These are phyloP conservation scores for Pelargonium cotyledonis DNA, from an alignment of 441 rosid genomes.

Conservation along the genomic window DNA sequence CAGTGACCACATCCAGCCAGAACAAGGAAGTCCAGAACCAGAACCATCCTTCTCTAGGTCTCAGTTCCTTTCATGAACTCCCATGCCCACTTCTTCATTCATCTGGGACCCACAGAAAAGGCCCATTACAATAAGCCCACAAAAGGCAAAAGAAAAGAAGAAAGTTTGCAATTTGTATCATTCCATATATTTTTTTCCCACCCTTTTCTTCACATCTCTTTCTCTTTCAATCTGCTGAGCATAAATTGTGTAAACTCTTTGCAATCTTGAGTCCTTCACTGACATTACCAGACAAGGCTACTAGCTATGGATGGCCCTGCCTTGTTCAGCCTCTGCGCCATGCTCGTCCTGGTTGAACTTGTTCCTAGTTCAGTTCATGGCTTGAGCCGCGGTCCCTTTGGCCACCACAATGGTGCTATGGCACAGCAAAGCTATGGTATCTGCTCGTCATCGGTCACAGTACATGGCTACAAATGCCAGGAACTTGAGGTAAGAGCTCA, in stretches of 20 bases:
- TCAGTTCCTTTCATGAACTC: neutral
- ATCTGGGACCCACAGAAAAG: conserved; percentile 1
- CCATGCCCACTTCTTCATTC: neutral
- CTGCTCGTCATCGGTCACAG: conserved; percentile 51
- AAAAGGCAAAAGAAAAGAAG: neutral
- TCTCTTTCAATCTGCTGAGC: neutral
- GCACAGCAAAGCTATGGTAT: conserved; percentile 31
- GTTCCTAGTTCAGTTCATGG: conserved; percentile 14
- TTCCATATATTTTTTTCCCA: neutral
- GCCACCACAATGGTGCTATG: neutral
- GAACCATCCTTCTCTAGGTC: neutral
- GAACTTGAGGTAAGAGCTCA: conserved; percentile 56
- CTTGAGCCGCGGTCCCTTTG: neutral
- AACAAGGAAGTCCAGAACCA: neutral
- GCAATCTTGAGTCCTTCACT: conserved; percentile 1
- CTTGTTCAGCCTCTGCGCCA: neutral
- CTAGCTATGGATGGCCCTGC: neutral
- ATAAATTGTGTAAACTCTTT: too few species aligned
- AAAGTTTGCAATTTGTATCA: neutral
- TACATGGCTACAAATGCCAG: conserved; percentile 70
- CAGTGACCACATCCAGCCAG: neutral
- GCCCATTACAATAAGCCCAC: conserved; percentile 1
- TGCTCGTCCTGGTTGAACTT: neutral
- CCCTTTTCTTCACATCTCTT: neutral
- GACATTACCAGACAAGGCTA: neutral